Conservation (phyloP, 2,329 filamentous ascomycete genomes). For the Ilyonectria sp. region DNA sequence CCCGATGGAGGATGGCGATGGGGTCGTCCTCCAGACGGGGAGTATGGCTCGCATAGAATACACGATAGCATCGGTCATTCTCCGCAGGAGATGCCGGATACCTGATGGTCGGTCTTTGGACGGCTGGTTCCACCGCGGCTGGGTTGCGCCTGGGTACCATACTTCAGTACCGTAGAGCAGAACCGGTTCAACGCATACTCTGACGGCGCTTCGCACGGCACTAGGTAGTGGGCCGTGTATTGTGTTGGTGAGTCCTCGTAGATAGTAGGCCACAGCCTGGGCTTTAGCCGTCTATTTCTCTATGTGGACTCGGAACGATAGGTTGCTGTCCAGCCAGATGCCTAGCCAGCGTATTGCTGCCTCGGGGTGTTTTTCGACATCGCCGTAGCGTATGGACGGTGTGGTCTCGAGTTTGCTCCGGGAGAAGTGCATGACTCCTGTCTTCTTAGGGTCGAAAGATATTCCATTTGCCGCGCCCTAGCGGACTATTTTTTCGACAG, state of each 20-base stretch:
- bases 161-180: too few species aligned
- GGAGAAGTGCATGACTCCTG: too few species aligned
- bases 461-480: too few species aligned
- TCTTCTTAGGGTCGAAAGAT: too few species aligned
- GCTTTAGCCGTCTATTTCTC: slow-evolving; percentile 20
- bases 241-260: slow-evolving; percentile 22
- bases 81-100: slow-evolving; percentile 21
- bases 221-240: slow-evolving; percentile 26
- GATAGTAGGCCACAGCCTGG: slow-evolving; percentile 16
- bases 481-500: too few species aligned
- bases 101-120: slow-evolving; percentile 13
- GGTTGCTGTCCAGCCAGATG: slow-evolving; percentile 26
- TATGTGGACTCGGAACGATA: slow-evolving; percentile 16
- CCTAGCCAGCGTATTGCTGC: slow-evolving; percentile 17
- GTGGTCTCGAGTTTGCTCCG: too few species aligned
- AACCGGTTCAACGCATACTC: too few species aligned
- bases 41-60: slow-evolving; percentile 23
- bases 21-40: too few species aligned
- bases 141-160: neutral
- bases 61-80: slow-evolving; percentile 21
- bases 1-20: too few species aligned
- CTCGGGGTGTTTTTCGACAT: too few species aligned
- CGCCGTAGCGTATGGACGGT: too few species aligned
- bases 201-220: slow-evolving; percentile 5
- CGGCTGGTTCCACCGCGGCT: slow-evolving; percentile 24